Base-by-base conservation (phyloP, 495 filamentous ascomycete species). In the Beverwykella pulmonaria region DNA sequence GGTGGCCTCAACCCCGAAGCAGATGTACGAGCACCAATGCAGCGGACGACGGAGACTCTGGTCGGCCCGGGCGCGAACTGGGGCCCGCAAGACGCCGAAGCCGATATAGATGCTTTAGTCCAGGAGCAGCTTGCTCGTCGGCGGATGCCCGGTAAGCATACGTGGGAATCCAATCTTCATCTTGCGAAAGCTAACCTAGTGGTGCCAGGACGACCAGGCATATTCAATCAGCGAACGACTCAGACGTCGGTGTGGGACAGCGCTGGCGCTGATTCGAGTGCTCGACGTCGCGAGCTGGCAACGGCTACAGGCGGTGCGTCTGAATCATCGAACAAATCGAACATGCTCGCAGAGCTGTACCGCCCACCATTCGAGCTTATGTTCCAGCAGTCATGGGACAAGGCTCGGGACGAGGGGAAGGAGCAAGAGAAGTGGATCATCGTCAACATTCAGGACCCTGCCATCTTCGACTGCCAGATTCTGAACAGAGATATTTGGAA, bases 401-500 rank as follows among this genome's bases (percentile, higher is more conserved):
- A 86, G 22, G 93, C 91, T 19, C 87, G 95, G 41, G 82, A 94
- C 17, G 81, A 90, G 69, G 94, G 93, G 44, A 93, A 90, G 73
- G 89, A 93, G 25, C 81, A 82, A 27, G 86, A 92, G 76, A 97
- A 95, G 75, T 98, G 94, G 94, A 83, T 98, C 15, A 73, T 98
- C 54, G 91, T 97, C 68, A 97, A 98, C 73, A 87, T 98, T 5
- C 94, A 98, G 78, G 93, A 98, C 75, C 82, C 88, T 34, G 88
- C 90, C 3, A 84, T 96, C 46, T 98, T 98, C 71, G 87, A 93
- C 75, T 98, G 94, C 73, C 95, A 98, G 73, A 79, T 89, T 2
- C 81, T 98, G 15, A 98, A 98, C 73, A 85, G 94, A 23, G 94
- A 98, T 73, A 84, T 97, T 50, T 98, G 94, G 94, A 98, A 97